Percentiles rank a stretch among this genome's conserved stretches.
These are phyloP conservation scores for Solanum raphanifolium DNA, from an alignment of 257 asterid genomes.

Conservation along the genomic window DNA sequence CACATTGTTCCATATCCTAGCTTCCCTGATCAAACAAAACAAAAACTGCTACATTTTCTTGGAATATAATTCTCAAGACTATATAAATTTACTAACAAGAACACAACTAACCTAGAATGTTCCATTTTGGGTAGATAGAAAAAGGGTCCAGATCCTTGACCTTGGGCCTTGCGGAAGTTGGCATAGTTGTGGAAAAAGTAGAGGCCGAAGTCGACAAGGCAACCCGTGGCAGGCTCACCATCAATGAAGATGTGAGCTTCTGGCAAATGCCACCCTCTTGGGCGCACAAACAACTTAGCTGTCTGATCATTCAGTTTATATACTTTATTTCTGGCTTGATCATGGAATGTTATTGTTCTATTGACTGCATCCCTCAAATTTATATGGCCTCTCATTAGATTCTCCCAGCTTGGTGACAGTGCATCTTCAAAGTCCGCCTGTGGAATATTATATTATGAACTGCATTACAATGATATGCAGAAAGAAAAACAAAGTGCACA, in stretches of 20 bases:
- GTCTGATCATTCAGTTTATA: slow-evolving; percentile 61
- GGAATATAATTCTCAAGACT: not conserved
- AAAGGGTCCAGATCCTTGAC: slow-evolving; percentile 81
- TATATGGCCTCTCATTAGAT: slow-evolving; percentile 70
- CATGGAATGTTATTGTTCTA: slow-evolving; percentile 69
- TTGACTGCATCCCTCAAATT: slow-evolving; percentile 79
- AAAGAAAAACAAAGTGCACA: not conserved
- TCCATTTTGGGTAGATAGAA: slow-evolving; percentile 98
- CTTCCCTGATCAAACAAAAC: slow-evolving; percentile 49
- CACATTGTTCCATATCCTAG: slow-evolving; percentile 79
- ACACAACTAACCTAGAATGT: slow-evolving; percentile 48
- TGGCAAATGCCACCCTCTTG: slow-evolving; percentile 97
- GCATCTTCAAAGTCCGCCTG: slow-evolving; percentile 99
- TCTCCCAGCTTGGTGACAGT: slow-evolving; percentile 90
- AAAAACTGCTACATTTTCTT: not conserved
- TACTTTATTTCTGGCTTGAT: slow-evolving; percentile 54
- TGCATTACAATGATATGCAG: not conserved
- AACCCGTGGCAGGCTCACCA: slow-evolving; percentile 75
- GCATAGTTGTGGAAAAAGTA: slow-evolving; percentile 15
- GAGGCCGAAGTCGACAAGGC: slow-evolving; percentile 85
- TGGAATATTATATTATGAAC: not conserved
- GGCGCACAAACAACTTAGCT: slow-evolving; percentile 95
- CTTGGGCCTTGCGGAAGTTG: slow-evolving; percentile 51
- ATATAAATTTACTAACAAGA: not conserved
- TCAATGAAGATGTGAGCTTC: slow-evolving; percentile 86